Evolutionary conservation across 371 early-diverging fungal genomes (phyloP), one percentile per base, ranked within the genome.

Genomic region (Cokeromyces recurvatus): DNA sequence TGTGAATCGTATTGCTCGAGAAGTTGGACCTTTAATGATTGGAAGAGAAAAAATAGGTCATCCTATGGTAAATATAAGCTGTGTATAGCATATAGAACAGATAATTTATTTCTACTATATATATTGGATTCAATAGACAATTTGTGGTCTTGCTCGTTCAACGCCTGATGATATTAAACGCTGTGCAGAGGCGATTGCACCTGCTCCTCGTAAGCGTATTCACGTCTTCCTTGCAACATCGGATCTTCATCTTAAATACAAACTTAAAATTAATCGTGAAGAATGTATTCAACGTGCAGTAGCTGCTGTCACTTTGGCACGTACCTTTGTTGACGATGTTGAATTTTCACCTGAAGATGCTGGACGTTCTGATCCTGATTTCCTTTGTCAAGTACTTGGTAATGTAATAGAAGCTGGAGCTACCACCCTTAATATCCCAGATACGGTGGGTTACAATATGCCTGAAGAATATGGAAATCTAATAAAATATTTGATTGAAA

Each of bases 281-380:
- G 83, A 94, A 57, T 97, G 97, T 65, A 68, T 92, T 37, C 65
- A 78, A 45, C 89, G 86, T 25, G 94, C 95, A 3, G 81, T 85
- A 9, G 85, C 81, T 24, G 91, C 92, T 38, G 95, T 97, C 29
- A 68, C 64, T 6, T 78, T 87, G 45, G 92, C 90, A 12, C 79
- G 77, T 40, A 74, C 85, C 32, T 76, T 94, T 36, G 87, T 88
- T 43, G 75, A 77, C 8, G 93, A 96, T 49, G 80, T 97, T 17
- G 95, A 97, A 68, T 97, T 97, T 55, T 89, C 90, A 9, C 89
- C 92, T 42, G 97, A 97, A 69, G 97, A 97, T 62, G 92, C 92
- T 31, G 92, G 92, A 29, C 79, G 97, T 22, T 85, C 86, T 35
- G 95, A 97, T 56, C 81, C 66, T 20, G 87, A 84, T 16, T 97